Evolutionary conservation across 2,329 filamentous ascomycete genomes (phyloP).

Genomic region (Phaeosphaeriaceae sp.): DNA sequence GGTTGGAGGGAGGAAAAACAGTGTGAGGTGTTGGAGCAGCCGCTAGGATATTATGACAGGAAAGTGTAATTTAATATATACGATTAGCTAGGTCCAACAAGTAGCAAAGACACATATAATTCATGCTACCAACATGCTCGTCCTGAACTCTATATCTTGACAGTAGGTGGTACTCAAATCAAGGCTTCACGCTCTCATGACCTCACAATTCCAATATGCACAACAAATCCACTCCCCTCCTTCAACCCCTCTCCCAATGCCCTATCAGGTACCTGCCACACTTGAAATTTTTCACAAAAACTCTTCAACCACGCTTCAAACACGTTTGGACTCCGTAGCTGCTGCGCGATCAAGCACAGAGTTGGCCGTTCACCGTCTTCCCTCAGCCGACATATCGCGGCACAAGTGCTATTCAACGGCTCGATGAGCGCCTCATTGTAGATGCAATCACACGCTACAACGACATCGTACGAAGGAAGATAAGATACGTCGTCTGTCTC

Average conservation of each 20-base stretch:
- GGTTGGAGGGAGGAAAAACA: slow-evolving; percentile 33
- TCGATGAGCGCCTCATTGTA: slow-evolving; percentile 88
- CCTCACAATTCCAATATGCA: slow-evolving; percentile 70
- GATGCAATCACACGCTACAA: slow-evolving; percentile 91
- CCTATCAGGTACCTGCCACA: slow-evolving; percentile 76
- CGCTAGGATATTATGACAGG: slow-evolving; percentile 31
- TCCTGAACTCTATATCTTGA: too few species aligned
- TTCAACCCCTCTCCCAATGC: slow-evolving; percentile 65
- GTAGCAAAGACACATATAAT: too few species aligned
- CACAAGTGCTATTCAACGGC: slow-evolving; percentile 82
- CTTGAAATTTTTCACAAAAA: slow-evolving; percentile 70
- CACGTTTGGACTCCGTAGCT: slow-evolving; percentile 82
- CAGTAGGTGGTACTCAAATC: too few species aligned
- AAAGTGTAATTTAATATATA: background rate
- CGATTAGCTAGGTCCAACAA: too few species aligned
- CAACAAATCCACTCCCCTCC: slow-evolving; percentile 75
- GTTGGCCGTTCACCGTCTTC: slow-evolving; percentile 56
- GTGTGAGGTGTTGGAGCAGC: slow-evolving; percentile 31
- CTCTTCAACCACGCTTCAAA: slow-evolving; percentile 80
- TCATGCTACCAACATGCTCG: too few species aligned
- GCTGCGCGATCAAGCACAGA: slow-evolving; percentile 84
- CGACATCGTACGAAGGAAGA: slow-evolving; percentile 67
- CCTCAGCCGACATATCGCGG: slow-evolving; percentile 72
- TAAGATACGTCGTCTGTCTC: slow-evolving; percentile 62
- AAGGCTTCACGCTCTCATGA: slow-evolving; percentile 6